Evolutionary conservation across 1,139 yeast genomes (phyloP).

Genomic region (Blastobotrys elegans): DNA sequence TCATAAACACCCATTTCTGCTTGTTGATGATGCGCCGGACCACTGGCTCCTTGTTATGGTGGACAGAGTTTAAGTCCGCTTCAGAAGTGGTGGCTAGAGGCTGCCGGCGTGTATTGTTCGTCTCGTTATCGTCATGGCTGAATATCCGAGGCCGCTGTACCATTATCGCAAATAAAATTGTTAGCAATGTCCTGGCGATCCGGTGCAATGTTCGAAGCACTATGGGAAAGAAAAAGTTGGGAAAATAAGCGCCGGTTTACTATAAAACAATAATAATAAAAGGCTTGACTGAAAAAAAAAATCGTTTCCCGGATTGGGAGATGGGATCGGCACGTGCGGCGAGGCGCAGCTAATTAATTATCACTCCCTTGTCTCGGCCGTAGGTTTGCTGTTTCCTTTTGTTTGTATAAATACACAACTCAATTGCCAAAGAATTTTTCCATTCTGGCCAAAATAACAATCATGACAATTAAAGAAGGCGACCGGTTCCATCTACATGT

Average conservation of each 20-base stretch:
- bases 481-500: not conserved
- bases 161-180: not conserved
- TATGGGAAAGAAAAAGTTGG: not conserved
- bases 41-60: slow-evolving; percentile 3
- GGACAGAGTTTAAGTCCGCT: slow-evolving; percentile 12
- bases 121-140: not conserved
- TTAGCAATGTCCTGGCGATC: not conserved
- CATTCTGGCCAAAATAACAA: not conserved
- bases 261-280: not conserved
- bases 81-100: slow-evolving; percentile 12
- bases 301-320: not conserved
- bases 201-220: not conserved
- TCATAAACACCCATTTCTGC: slow-evolving; percentile 7
- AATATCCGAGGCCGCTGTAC: slow-evolving; percentile 5
- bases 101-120: not conserved
- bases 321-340: not conserved
- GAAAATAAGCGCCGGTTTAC: too few relatives aligned
- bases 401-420: too few relatives aligned
- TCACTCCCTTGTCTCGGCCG: too few relatives aligned
- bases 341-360: too few relatives aligned
- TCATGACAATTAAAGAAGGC: not conserved
- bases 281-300: too few relatives aligned
- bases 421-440: too few relatives aligned
- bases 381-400: too few relatives aligned
- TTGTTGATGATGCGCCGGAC: slow-evolving; percentile 10